A percentile compares a stretch with the other conserved stretches of the same genome.
phyloP scores from a whole-genome alignment of 306 rosid genomes.

The apple (Malus domestica) region DNA sequence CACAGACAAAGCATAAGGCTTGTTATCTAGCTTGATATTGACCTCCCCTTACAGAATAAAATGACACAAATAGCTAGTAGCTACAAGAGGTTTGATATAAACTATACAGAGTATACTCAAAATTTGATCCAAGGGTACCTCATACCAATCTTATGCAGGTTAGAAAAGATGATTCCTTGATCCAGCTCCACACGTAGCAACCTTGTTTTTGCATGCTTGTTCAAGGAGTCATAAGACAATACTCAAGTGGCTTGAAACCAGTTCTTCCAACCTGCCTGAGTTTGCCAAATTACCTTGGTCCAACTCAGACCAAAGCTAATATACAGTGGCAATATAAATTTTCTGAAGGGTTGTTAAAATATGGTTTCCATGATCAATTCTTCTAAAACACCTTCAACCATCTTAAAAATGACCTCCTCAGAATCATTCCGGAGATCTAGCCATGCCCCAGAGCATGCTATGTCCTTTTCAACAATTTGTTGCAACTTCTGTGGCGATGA shows the following conservation, averaged over 20 bases:
- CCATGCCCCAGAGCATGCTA: slow-evolving; percentile 46
- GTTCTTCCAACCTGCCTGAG: neutral
- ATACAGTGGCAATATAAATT: neutral
- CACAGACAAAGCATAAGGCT: neutral
- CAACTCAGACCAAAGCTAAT: neutral
- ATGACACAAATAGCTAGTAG: neutral
- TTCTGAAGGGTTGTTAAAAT: slow-evolving; percentile 24
- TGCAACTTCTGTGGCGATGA: slow-evolving; percentile 28
- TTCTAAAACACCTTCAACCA: slow-evolving; percentile 45
- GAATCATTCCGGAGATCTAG: slow-evolving; percentile 28
- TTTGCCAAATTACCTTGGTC: neutral
- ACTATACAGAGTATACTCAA: neutral
- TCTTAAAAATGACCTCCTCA: slow-evolving; percentile 34
- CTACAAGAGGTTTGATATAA: neutral
- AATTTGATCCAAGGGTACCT: neutral
- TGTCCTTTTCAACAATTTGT: slow-evolving; percentile 40
- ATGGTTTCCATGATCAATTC: slow-evolving; percentile 47
- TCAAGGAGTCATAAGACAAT: neutral
- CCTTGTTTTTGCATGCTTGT: neutral
- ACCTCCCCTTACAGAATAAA: neutral
- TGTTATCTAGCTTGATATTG: neutral
- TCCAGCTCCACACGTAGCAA: neutral
- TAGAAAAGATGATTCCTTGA: neutral
- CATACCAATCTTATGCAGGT: neutral
- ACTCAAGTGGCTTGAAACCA: neutral